Percentiles rank a stretch among this genome's conserved stretches.
These are phyloP conservation scores for Berberis thunbergii DNA, from an alignment of 164 flowering plant species.

Conservation along the genomic window DNA sequence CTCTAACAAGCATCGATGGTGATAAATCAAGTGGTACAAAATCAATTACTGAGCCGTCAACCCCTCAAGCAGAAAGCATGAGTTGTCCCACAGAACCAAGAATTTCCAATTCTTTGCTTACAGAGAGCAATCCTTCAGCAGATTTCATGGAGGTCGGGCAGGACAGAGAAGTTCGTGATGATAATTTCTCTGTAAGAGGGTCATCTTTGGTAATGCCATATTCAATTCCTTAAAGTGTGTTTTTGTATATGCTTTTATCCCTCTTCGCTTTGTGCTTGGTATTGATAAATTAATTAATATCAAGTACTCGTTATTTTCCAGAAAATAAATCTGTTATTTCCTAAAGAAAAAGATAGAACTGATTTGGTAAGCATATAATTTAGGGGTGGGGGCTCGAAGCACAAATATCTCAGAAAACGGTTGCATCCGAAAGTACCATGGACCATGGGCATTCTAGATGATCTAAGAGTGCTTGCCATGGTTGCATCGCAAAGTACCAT, in stretches of 20 bases:
- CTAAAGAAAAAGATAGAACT: too few relatives aligned
- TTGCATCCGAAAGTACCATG: too few relatives aligned
- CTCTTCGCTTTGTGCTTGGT: too few relatives aligned
- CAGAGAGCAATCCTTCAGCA: constrained; percentile 51
- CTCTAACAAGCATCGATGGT: constrained; percentile 45
- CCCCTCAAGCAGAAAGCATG: constrained; percentile 72
- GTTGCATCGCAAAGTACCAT: too few relatives aligned
- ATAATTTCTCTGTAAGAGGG: constrained; percentile 46
- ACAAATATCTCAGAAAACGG: too few relatives aligned
- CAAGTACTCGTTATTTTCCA: too few relatives aligned
- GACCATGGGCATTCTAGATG: too few relatives aligned
- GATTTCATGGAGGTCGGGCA: constrained; percentile 46
- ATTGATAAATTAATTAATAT: too few relatives aligned
- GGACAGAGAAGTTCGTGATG: constrained; percentile 42
- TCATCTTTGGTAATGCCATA: constrained; percentile 49
- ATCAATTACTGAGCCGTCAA: constrained; percentile 74
- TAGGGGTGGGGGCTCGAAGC: too few relatives aligned
- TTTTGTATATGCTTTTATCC: neutral
- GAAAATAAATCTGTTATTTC: too few relatives aligned
- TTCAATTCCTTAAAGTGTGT: neutral
- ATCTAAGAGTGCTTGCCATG: too few relatives aligned
- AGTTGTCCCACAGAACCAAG: constrained; percentile 55
- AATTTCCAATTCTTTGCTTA: constrained; percentile 44
- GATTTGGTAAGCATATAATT: too few relatives aligned
- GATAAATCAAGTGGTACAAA: constrained; percentile 27